Percentiles rank a stretch among this genome's conserved stretches.
These are phyloP conservation scores for Pyracantha coccinea DNA, from an alignment of 331 rosid species.

Conservation along the genomic window DNA sequence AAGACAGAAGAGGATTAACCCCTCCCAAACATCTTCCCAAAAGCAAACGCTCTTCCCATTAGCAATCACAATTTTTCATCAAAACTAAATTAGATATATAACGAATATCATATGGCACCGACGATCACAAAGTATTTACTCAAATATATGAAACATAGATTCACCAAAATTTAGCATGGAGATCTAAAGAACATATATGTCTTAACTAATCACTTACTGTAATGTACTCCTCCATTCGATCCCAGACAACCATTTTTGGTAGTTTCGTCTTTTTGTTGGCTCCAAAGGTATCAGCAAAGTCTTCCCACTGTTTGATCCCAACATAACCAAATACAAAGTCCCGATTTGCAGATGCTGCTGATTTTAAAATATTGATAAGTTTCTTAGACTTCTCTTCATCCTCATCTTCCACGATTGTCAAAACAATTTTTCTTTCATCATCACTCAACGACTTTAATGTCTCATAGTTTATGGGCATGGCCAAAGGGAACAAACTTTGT, in stretches of 20 bases:
- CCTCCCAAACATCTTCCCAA: too few relatives aligned
- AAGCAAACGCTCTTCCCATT: background rate
- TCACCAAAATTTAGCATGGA: background rate
- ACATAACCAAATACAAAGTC: conserved; percentile 83
- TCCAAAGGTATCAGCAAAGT: conserved; percentile 76
- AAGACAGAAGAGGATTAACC: too few relatives aligned
- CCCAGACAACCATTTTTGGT: conserved; percentile 89
- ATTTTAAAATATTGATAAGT: conserved; percentile 62
- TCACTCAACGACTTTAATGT: conserved; percentile 56
- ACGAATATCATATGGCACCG: background rate
- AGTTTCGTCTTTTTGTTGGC: conserved; percentile 37
- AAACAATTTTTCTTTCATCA: conserved; percentile 71
- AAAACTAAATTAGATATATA: background rate
- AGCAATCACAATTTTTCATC: background rate
- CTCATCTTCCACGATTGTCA: conserved; percentile 83
- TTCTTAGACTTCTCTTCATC: conserved; percentile 54
- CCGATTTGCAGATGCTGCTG: conserved; percentile 90
- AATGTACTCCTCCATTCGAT: conserved; percentile 67
- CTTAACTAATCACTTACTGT: conserved; percentile 40
- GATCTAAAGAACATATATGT: background rate
- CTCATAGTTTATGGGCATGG: conserved; percentile 58
- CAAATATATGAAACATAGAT: background rate
- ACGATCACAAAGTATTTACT: background rate
- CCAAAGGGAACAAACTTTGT: conserved; percentile 72
- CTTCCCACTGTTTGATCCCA: conserved; percentile 73